Percentiles rank a stretch among this genome's conserved stretches.
Evolutionary conservation across 805 yeast genomes (phyloP).

Genomic region (Yarrowia phangngaensis): DNA sequence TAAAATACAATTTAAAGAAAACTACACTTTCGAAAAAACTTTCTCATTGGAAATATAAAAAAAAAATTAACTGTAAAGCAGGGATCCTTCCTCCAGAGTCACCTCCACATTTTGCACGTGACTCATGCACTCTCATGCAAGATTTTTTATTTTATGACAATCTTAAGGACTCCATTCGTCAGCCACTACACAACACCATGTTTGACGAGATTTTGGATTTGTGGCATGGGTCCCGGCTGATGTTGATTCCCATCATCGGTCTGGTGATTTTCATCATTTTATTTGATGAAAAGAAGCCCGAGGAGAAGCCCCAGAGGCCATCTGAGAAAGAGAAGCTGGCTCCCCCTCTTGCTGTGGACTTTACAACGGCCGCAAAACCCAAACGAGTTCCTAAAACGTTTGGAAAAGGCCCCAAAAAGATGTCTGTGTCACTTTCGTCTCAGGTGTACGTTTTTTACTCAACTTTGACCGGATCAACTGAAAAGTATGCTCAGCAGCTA

Average conservation of each 20-base stretch:
- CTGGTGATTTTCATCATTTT: conserved; percentile 11
- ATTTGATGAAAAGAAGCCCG: conserved; percentile 12
- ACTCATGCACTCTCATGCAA: not conserved
- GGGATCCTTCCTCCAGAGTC: no score
- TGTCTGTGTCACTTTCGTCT: conserved; percentile 23
- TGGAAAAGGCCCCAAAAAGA: conserved; percentile 29
- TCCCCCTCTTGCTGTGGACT: conserved; percentile 33
- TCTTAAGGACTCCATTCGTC: conserved; percentile 1
- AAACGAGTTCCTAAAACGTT: conserved; percentile 15
- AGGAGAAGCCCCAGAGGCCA: not conserved
- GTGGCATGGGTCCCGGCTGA: conserved; percentile 28
- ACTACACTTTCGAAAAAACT: no score
- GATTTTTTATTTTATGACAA: conserved; percentile 6
- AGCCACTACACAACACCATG: not conserved
- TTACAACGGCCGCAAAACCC: conserved; percentile 29
- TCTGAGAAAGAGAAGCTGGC: not conserved
- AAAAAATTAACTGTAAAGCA: no score
- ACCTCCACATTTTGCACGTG: conserved; percentile 7
- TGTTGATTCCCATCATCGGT: conserved; percentile 27
- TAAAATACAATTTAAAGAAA: no score
- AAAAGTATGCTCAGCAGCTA: conserved; percentile 59
- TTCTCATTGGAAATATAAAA: no score
- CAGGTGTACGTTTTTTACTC: conserved; percentile 69
- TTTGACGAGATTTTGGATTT: conserved; percentile 9
- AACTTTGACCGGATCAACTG: conserved; percentile 79